Conservation (phyloP, 2,329 filamentous ascomycete genomes). For the Simplicillium sp. region DNA sequence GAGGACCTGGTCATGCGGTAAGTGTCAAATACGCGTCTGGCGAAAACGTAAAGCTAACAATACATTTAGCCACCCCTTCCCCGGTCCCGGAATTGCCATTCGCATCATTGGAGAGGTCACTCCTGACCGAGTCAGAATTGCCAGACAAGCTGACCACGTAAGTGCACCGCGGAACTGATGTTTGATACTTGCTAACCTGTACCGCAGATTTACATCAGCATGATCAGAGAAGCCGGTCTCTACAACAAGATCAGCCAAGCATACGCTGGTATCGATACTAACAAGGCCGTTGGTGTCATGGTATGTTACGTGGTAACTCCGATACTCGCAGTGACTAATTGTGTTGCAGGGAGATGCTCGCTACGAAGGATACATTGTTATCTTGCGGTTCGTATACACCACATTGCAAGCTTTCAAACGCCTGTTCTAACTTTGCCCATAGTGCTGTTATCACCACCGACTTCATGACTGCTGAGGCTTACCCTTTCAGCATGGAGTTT, state of each 20-base stretch:
- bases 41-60: background rate
- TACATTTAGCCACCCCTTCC: constrained; percentile 15
- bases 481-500: constrained; percentile 54
- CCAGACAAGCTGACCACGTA: constrained; percentile 57
- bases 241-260: constrained; percentile 46
- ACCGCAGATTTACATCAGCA: constrained; percentile 59
- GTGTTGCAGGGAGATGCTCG: constrained; percentile 49
- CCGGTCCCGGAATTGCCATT: constrained; percentile 51
- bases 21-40: background rate
- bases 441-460: constrained; percentile 33
- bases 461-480: constrained; percentile 66
- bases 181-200: too few species aligned
- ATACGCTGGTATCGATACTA: constrained; percentile 5
- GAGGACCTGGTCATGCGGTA: constrained; percentile 17
- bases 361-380: constrained; percentile 25
- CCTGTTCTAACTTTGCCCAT: constrained; percentile 16
- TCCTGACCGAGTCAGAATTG: constrained; percentile 67
- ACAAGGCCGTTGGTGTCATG: constrained; percentile 28
- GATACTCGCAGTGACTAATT: too few species aligned
- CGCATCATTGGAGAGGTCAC: constrained; percentile 81
- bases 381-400: too few species aligned
- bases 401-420: too few species aligned
- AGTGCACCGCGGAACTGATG: too few species aligned
- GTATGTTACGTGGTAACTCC: too few species aligned
- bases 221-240: constrained; percentile 62